Evolutionary conservation across 2,329 filamentous ascomycete genomes (phyloP).

Genomic region (Hypomyces rosellus): DNA sequence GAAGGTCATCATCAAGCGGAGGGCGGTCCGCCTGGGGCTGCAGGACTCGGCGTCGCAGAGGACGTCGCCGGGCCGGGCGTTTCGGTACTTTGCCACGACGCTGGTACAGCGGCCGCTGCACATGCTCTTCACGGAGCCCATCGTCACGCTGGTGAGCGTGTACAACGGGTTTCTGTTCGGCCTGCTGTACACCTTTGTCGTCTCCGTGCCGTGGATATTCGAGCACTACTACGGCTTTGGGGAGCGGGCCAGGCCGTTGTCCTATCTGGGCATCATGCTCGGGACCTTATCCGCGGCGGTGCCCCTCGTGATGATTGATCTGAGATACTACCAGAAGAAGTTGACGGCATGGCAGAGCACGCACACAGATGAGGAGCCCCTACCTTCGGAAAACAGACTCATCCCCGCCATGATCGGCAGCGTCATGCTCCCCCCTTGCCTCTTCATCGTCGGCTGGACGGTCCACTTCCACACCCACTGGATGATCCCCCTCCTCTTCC

Average conservation of each 20-base stretch:
- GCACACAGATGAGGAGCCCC: constrained; percentile 41
- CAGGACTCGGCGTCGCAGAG: constrained; percentile 20
- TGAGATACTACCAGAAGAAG: constrained; percentile 48
- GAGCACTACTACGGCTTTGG: constrained; percentile 53
- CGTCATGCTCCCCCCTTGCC: constrained; percentile 53
- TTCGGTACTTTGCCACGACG: constrained; percentile 31
- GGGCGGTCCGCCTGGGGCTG: constrained; percentile 33
- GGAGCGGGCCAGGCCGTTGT: constrained; percentile 52
- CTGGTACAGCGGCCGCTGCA: constrained; percentile 59
- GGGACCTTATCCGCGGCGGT: constrained; percentile 52
- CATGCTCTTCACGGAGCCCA: constrained; percentile 64
- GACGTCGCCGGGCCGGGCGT: constrained; percentile 18
- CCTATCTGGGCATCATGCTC: constrained; percentile 63
- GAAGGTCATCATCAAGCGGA: constrained; percentile 45
- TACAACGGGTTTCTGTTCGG: constrained; percentile 60
- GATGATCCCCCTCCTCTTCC: constrained; percentile 20
- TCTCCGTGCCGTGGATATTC: constrained; percentile 61
- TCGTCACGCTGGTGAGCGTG: constrained; percentile 57
- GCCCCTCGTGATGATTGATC: constrained; percentile 40
- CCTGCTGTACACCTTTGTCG: constrained; percentile 54
- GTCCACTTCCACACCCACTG: constrained; percentile 19
- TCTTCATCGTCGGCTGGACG: constrained; percentile 68
- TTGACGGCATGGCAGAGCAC: constrained; percentile 40
- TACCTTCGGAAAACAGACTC: constrained; percentile 59
- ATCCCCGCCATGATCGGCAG: constrained; percentile 56